Conservation (phyloP, 345 rosid species). For the Sisymbrium irio region DNA sequence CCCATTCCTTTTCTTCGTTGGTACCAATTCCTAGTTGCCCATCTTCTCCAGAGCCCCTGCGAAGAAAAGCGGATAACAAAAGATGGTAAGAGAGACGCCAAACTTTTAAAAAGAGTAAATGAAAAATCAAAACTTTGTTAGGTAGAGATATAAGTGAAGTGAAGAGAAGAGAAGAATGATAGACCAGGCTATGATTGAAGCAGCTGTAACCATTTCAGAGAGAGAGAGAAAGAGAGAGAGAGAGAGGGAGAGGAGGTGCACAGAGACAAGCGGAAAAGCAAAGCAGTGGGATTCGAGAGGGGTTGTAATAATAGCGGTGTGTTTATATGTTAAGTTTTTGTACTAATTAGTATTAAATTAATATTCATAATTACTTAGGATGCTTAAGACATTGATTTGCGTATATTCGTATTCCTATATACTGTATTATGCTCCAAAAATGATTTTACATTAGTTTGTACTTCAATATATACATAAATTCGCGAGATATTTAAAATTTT, state of each 20-base stretch:
- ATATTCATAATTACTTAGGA: neutral
- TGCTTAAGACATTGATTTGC: conserved; percentile 3
- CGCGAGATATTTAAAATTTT: too few relatives aligned
- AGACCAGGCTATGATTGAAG: conserved; percentile 53
- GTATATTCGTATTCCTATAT: conserved; percentile 29
- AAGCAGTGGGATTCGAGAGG: conserved; percentile 27
- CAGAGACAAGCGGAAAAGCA: conserved; percentile 26
- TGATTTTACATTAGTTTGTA: neutral
- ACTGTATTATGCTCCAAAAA: neutral
- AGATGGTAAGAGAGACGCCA: neutral
- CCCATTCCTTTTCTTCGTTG: conserved; percentile 82
- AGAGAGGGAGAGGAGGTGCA: neutral
- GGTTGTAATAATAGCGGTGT: conserved; percentile 24
- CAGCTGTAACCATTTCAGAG: conserved; percentile 38
- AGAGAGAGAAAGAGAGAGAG: conserved; percentile 11
- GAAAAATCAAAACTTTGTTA: conserved; percentile 24
- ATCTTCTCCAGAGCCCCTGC: conserved; percentile 98
- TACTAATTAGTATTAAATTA: neutral
- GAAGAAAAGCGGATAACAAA: neutral
- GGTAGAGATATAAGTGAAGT: neutral
- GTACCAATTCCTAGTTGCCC: conserved; percentile 90
- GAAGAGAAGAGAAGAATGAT: conserved; percentile 11
- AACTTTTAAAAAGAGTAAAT: neutral
- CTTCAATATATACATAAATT: too few relatives aligned
- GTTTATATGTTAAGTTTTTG: neutral